These are phyloP conservation scores for Hyaloraphidium curvatum DNA, from an alignment of 192 early-diverging fungal species.

Conservation along the genomic window DNA sequence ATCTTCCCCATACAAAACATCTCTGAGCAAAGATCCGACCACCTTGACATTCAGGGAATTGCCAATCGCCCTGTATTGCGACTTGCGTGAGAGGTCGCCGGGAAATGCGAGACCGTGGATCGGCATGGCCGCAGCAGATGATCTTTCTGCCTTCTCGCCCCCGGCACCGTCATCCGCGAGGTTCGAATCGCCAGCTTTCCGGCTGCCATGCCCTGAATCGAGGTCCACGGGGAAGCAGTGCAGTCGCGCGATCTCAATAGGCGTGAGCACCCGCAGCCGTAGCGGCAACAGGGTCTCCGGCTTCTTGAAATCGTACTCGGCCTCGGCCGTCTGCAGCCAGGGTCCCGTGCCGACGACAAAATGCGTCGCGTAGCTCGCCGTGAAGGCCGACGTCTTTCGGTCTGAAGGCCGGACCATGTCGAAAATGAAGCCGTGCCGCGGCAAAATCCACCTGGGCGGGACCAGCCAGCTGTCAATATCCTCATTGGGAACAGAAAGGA, in stretches of 20 bases:
- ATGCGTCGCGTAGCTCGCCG: constrained; percentile 66
- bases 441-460: not conserved
- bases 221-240: constrained; percentile 1
- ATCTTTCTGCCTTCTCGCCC: too few species aligned
- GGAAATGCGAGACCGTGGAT: too few species aligned
- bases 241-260: not conserved
- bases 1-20: too few species aligned
- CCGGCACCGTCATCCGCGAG: too few species aligned
- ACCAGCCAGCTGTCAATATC: not conserved
- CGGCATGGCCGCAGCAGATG: too few species aligned
- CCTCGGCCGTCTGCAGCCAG: constrained; percentile 19
- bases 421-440: not conserved
- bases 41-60: too few species aligned
- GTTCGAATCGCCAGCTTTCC: too few species aligned
- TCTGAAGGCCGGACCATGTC: constrained; percentile 13
- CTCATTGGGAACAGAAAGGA: too few species aligned
- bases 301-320: not conserved
- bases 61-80: too few species aligned
- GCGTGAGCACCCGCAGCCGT: not conserved
- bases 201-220: too few species aligned
- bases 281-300: constrained; percentile 1
- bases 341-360: constrained; percentile 60
- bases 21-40: too few species aligned
- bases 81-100: too few species aligned
- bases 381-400: constrained; percentile 21